Percentiles rank a stretch among this genome's conserved stretches.
These are phyloP conservation scores for Crotalaria pallida DNA, from an alignment of 306 rosid species.

Conservation along the genomic window DNA sequence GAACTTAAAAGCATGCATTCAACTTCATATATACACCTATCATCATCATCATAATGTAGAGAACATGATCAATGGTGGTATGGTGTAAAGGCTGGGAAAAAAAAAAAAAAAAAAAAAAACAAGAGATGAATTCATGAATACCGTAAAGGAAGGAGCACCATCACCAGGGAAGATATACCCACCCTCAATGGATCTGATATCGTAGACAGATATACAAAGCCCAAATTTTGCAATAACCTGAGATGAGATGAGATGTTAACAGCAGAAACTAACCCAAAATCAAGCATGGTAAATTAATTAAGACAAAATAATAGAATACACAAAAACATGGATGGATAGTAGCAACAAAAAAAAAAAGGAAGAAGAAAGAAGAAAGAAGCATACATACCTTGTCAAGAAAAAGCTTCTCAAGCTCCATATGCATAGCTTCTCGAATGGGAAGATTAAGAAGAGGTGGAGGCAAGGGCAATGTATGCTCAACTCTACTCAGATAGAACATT, in stretches of 20 bases:
- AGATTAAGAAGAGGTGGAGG: constrained; percentile 59
- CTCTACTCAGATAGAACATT: constrained; percentile 62
- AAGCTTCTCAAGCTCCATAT: constrained; percentile 65
- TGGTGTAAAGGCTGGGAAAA: too few relatives aligned
- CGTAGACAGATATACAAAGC: constrained; percentile 72
- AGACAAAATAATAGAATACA: neutral
- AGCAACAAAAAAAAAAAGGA: neutral
- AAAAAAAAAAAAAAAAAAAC: constrained; percentile 18
- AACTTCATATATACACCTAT: neutral
- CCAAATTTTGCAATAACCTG: constrained; percentile 78
- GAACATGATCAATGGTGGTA: neutral
- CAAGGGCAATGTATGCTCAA: constrained; percentile 64
- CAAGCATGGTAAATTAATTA: constrained; percentile 5
- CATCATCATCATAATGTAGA: neutral
- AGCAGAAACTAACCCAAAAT: constrained; percentile 25
- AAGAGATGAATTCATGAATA: constrained; percentile 26
- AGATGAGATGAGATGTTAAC: constrained; percentile 26
- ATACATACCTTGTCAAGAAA: constrained; percentile 87
- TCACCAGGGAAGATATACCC: constrained; percentile 65
- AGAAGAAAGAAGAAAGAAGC: too few relatives aligned
- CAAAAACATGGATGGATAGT: constrained; percentile 7
- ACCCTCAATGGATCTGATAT: constrained; percentile 61
- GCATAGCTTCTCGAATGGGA: constrained; percentile 58
- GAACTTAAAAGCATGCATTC: neutral
- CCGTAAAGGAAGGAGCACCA: constrained; percentile 77